Percentiles rank a stretch among this genome's conserved stretches.
phyloP scores from a whole-genome alignment of 306 rosid genomes.

The Prunus salicina region DNA sequence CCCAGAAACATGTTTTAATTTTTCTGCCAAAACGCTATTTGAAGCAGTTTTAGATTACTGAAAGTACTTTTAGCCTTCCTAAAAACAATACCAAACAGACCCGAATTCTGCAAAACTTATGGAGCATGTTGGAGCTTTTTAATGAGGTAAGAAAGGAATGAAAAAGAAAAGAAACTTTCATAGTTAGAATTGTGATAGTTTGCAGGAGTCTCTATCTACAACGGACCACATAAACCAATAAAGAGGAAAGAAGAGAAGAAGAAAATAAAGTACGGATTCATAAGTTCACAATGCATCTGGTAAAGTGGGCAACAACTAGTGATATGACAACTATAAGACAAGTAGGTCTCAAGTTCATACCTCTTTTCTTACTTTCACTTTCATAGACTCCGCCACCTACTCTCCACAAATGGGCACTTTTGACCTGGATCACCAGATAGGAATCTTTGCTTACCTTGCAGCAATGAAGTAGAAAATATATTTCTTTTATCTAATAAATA shows the following conservation, averaged over 20 bases:
- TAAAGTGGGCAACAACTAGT: not conserved
- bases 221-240: not conserved
- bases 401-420: constrained; percentile 2
- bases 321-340: not conserved
- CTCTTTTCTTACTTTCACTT: not conserved
- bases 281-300: constrained; percentile 5
- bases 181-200: not conserved
- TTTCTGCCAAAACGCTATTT: too few species aligned
- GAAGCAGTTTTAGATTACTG: too few species aligned
- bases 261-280: constrained; percentile 1
- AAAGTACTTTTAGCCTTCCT: too few species aligned
- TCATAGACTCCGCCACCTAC: constrained; percentile 21
- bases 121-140: not conserved
- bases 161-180: not conserved
- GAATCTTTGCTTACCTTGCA: constrained; percentile 5
- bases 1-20: too few species aligned
- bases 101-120: too few species aligned
- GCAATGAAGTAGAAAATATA: not conserved
- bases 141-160: not conserved
- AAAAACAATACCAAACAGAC: too few species aligned
- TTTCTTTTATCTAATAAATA: not conserved
- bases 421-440: constrained; percentile 5
- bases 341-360: not conserved
- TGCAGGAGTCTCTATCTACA: not conserved
- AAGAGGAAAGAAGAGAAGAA: not conserved